Base-by-base conservation (phyloP, 768 basidiomycete species). In the Leccinum aurantiacum region DNA sequence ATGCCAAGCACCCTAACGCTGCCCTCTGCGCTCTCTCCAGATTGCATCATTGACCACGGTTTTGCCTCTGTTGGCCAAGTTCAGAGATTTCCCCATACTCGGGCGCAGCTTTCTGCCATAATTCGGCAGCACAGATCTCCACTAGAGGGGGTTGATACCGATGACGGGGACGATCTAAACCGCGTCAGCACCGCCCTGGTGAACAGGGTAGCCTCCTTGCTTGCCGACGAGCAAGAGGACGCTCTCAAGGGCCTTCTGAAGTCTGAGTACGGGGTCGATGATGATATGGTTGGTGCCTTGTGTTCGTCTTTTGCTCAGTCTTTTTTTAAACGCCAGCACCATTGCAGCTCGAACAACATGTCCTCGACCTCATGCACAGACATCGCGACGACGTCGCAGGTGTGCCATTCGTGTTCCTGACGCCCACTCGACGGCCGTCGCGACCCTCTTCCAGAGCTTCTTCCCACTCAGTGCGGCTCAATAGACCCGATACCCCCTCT, bases 301-400 rank as follows among this genome's bases (percentile, higher is more conserved):
- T 38, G 53, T 51, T 49, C 61, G 53, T 57, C 47, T 56, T 33
- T 54, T 65, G 62, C 59, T 19, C 29, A 15, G 17, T 11, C 27
- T 61, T 64, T 72, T 44, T 44, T n/a, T 19, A 44, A 44, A 44
- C 62, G 61, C 56, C 57, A 49, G 56, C 48, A 61, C 60, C 66
- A 60, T 60, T 54, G 6, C 66, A 92, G 89, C 78, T 93, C 62
- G 95, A 97, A 70, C 90, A 95, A 67, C 85, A 88, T 70, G 91
- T 95, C 60, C 79, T 98, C 19, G 93, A 96, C 70, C 83, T 97
- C 62, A 97, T 98, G 95, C 95, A 98, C 77, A 90, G 91, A 75
- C 91, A 95, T 73, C 82, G 86, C 62, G 94, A 96, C 81, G 88
- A 92, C 77, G 77, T 89, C 44, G 85, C 88, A 13, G 89, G 89